Evolutionary conservation across 2,329 filamentous ascomycete species (phyloP), one percentile per base, ranked within the genome.

Genomic region (Pseudogymnoascus sp.): DNA sequence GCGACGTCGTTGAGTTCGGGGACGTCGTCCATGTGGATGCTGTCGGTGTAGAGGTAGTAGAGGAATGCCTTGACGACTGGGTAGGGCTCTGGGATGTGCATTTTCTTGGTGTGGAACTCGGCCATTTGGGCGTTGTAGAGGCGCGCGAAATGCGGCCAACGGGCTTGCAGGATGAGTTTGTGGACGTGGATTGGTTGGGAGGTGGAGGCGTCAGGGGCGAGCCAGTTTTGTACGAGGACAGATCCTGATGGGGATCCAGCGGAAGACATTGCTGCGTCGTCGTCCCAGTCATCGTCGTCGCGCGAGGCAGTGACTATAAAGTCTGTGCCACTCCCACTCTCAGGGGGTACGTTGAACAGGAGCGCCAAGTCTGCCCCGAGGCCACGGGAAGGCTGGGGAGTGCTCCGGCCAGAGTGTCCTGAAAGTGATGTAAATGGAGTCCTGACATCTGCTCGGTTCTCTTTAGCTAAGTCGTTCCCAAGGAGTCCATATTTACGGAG

Each of bases 31-130:
- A 74, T 72, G 66, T 85, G 80, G 67, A 99, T 97, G 68, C 88
- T 93, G 74, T 99, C 94, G 0, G 94, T 97, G 75, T 99, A 99
- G 1, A 99, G 83, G 71, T 97, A 99, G 75, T 94, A 93, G 29
- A 99, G 81, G 72, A 99, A 99, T 0, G 93, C 91, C 68, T 90
- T 92, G 55, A 99, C 94, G 0, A 96, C 92, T 1, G 87, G 87
- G 74, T 97, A 97, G 0, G 93, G 92, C 71, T 99, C 95, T 0
- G 94, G 93, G 48, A 99, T 96, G 75, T 99, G 93, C 88, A 99
- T 94, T 74, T 90, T 92, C 71, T 94, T 94, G 13, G 91, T 94
- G 72, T 99, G 94, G 70, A 95, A 99, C 73, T 99, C 94, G 10
- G 89, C 87, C 94, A 99, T 99, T 71, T 97, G 92, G 4, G 93